A percentile compares a stretch with the other conserved stretches of the same genome.
phyloP scores from a whole-genome alignment of 73 alveolate genomes.

The Tetrahymena malaccensis region DNA sequence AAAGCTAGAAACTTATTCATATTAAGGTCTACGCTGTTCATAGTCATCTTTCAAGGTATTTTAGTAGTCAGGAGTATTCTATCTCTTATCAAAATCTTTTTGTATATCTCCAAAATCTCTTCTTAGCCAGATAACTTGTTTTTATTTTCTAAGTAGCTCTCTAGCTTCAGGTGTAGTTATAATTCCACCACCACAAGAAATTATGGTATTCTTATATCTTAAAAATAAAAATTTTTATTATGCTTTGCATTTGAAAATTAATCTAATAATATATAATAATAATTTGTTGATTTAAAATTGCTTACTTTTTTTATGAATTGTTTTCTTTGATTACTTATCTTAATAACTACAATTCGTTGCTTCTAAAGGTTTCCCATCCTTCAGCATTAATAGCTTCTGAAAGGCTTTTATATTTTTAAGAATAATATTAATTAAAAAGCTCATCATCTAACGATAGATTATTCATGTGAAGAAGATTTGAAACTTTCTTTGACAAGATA shows the following conservation, averaged over 20 bases:
- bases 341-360: slow-evolving; percentile 4
- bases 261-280: too few species aligned
- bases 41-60: not conserved
- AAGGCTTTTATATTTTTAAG: not conserved
- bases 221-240: not conserved
- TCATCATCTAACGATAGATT: slow-evolving; percentile 8
- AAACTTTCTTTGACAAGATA: not conserved
- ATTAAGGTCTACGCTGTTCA: not conserved
- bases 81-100: not conserved
- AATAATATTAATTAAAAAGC: not conserved
- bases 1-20: not conserved
- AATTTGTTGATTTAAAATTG: too few species aligned
- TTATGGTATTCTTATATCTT: not conserved
- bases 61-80: not conserved
- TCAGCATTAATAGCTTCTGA: slow-evolving; percentile 2
- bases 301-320: not conserved
- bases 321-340: not conserved
- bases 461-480: not conserved
- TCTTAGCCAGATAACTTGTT: slow-evolving; percentile 2
- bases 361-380: slow-evolving; percentile 48
- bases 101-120: slow-evolving; percentile 8
- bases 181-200: slow-evolving; percentile 34
- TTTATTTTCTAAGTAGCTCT: not conserved
- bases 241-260: too few species aligned
- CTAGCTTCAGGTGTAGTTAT: slow-evolving; percentile 1